These are phyloP conservation scores for Byssothecium circinans DNA, from an alignment of 2,329 filamentous ascomycete species.

Conservation along the genomic window DNA sequence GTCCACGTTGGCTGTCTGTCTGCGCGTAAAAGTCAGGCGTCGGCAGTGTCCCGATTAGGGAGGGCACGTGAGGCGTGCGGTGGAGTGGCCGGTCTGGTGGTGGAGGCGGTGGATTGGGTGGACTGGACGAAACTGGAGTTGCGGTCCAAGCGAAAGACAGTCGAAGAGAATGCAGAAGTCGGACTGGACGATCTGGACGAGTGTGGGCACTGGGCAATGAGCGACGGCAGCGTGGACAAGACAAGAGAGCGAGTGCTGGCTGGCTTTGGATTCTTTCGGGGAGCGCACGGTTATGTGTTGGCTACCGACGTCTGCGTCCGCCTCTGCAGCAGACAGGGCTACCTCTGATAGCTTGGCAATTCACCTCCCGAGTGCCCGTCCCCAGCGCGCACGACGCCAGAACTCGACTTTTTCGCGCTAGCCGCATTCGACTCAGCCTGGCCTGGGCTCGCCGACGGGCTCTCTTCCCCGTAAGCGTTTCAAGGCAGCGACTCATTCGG, in stretches of 20 bases:
- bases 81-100: no score
- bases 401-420: neutral
- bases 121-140: slow-evolving; percentile 23
- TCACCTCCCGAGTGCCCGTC: neutral
- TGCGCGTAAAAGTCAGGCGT: slow-evolving; percentile 28
- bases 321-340: neutral
- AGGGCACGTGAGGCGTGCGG: slow-evolving; percentile 37
- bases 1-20: slow-evolving; percentile 42
- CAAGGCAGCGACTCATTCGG: neutral
- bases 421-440: neutral
- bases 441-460: neutral
- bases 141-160: slow-evolving; percentile 14
- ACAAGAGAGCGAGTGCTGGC: slow-evolving; percentile 19
- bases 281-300: neutral
- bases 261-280: neutral
- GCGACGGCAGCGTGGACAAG: slow-evolving; percentile 23
- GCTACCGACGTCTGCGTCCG: neutral
- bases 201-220: slow-evolving; percentile 18
- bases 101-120: slow-evolving; percentile 10
- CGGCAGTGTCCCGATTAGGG: slow-evolving; percentile 30
- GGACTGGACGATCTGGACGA: slow-evolving; percentile 3
- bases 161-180: slow-evolving; percentile 8
- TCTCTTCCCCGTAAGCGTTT: neutral
- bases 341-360: neutral
- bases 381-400: no score